Percentiles rank a stretch among this genome's conserved stretches.
These are phyloP conservation scores for Parachaetomium inaequale DNA, from an alignment of 495 filamentous ascomycete species.

Conservation along the genomic window DNA sequence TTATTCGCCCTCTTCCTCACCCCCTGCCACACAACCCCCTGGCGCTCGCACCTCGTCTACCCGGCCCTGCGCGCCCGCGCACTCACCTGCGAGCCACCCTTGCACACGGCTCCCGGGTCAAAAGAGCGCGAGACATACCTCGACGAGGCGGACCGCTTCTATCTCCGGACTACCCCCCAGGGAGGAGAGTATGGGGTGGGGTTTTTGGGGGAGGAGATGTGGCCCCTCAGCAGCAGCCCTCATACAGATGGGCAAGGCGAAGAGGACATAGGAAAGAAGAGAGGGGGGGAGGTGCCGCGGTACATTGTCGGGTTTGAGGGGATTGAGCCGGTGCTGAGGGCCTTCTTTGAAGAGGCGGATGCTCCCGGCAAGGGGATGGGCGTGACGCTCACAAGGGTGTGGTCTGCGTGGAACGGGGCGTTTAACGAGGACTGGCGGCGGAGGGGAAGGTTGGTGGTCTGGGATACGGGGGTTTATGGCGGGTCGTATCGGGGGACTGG, in stretches of 20 bases:
- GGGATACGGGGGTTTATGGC: slow-evolving; percentile 46
- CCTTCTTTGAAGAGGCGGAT: slow-evolving; percentile 39
- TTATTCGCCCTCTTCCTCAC: slow-evolving; percentile 87
- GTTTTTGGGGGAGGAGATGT: slow-evolving; percentile 55
- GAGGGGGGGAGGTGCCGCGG: slow-evolving; percentile 46
- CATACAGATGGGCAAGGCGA: slow-evolving; percentile 8
- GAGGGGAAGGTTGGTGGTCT: slow-evolving; percentile 81
- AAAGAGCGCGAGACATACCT: slow-evolving; percentile 59
- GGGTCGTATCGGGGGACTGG: no score
- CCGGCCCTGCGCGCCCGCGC: slow-evolving; percentile 77
- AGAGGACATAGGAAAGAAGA: no score
- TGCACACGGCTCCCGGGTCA: slow-evolving; percentile 53
- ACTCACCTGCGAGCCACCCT: slow-evolving; percentile 83
- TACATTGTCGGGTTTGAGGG: slow-evolving; percentile 56
- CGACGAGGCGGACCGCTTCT: slow-evolving; percentile 66
- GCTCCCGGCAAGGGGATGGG: slow-evolving; percentile 45
- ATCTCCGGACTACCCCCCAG: no score
- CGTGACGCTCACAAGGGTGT: slow-evolving; percentile 54
- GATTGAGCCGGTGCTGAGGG: slow-evolving; percentile 41
- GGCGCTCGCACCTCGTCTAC: slow-evolving; percentile 81
- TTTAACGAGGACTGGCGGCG: slow-evolving; percentile 88
- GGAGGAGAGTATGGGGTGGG: slow-evolving; percentile 31
- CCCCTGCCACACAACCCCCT: slow-evolving; percentile 97
- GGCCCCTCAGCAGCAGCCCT: slow-evolving; percentile 28
- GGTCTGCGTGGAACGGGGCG: slow-evolving; percentile 72